Evolutionary conservation across 441 rosid genomes (phyloP).

Genomic region (Iberis amara): DNA sequence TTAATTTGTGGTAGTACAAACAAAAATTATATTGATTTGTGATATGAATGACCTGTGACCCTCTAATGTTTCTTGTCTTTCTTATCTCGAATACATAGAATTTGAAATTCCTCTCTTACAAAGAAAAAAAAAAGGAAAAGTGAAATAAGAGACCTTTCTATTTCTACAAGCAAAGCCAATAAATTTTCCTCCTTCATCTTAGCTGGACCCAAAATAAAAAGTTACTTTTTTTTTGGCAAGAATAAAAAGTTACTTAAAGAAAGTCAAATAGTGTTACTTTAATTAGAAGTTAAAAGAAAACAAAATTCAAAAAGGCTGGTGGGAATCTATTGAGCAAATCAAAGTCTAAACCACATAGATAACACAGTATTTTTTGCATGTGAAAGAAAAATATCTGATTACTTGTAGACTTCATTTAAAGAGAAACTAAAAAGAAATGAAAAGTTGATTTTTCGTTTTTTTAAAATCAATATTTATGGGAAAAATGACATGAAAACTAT

Average conservation of each 20-base stretch:
- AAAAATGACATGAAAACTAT: too few species aligned
- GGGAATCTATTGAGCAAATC: constrained; percentile 8
- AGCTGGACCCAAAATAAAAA: background rate
- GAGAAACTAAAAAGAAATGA: too few species aligned
- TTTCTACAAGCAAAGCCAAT: constrained; percentile 28
- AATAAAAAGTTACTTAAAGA: background rate
- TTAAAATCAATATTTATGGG: too few species aligned
- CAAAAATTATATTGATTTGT: background rate
- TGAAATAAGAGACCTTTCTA: constrained; percentile 25
- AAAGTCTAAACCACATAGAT: background rate
- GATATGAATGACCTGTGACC: too few species aligned
- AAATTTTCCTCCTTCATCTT: background rate
- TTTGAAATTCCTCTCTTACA: constrained; percentile 14
- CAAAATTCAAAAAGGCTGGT: background rate
- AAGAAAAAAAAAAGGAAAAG: constrained; percentile 24
- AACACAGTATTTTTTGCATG: constrained; percentile 2
- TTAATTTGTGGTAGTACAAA: constrained; percentile 1
- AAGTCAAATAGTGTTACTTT: constrained; percentile 24
- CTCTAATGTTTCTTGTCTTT: background rate
- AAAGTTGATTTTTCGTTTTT: too few species aligned
- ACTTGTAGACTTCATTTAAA: too few species aligned
- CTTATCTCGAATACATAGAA: constrained; percentile 16
- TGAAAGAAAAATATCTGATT: background rate
- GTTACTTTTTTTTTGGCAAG: too few species aligned
- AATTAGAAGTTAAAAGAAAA: background rate